phyloP scores from a whole-genome alignment of 2,329 filamentous ascomycete species.

The Colletotrichum acutatum region DNA sequence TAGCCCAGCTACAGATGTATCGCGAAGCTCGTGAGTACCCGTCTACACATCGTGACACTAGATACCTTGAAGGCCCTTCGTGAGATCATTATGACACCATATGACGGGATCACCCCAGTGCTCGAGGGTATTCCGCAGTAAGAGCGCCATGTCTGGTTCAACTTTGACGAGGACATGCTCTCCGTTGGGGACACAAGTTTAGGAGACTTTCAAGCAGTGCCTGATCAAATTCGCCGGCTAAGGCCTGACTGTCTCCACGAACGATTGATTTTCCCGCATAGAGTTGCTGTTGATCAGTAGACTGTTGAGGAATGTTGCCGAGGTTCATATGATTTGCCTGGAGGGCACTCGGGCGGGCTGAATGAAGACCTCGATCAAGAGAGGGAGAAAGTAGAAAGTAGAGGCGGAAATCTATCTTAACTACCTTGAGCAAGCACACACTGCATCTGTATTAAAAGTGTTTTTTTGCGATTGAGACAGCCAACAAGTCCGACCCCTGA shows the following conservation, averaged over 20 bases:
- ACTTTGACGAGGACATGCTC: conserved; percentile 6
- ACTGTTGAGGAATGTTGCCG: neutral
- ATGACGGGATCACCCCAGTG: neutral
- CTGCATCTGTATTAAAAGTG: too few relatives aligned
- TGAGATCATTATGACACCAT: neutral
- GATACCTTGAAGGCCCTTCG: neutral
- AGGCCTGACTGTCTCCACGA: neutral
- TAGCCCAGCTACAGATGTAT: neutral
- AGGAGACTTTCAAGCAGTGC: neutral
- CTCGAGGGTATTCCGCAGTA: neutral
- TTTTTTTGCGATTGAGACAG: too few relatives aligned
- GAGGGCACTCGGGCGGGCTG: neutral
- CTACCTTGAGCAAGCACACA: too few relatives aligned
- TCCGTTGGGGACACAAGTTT: neutral
- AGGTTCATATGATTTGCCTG: neutral
- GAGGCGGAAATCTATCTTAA: too few relatives aligned
- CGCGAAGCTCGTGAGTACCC: conserved; percentile 7
- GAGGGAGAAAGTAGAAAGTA: too few relatives aligned
- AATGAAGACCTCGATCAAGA: neutral
- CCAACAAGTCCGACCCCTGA: too few relatives aligned
- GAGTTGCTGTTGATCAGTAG: neutral
- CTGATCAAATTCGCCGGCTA: neutral
- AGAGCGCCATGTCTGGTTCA: conserved; percentile 19
- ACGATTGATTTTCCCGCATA: neutral
- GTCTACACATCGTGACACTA: neutral